These are phyloP conservation scores for Hyphodiscus hymeniophilus DNA, from an alignment of 495 filamentous ascomycete species.

Conservation along the genomic window DNA sequence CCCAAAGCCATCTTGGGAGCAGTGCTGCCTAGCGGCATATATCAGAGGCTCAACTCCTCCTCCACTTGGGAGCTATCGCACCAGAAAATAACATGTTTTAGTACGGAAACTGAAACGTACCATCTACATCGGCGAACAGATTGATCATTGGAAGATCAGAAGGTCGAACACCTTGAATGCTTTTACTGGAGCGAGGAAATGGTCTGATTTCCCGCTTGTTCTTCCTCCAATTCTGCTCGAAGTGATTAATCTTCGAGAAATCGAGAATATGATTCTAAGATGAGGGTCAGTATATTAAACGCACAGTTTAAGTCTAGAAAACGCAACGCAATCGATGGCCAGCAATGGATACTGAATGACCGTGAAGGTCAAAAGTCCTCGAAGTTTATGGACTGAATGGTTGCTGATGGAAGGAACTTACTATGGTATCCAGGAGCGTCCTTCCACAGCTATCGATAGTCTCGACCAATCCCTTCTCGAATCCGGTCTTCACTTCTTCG, in stretches of 20 bases:
- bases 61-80: too few species aligned
- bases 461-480: slow-evolving; percentile 25
- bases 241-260: slow-evolving; percentile 47
- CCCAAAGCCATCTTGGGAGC: too few species aligned
- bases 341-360: background rate
- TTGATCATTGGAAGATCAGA: slow-evolving; percentile 19
- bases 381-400: background rate
- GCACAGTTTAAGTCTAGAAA: background rate
- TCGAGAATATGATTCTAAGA: slow-evolving; percentile 55
- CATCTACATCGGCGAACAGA: slow-evolving; percentile 31
- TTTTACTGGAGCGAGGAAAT: background rate
- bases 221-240: slow-evolving; percentile 22
- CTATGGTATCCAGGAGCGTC: slow-evolving; percentile 70
- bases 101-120: too few species aligned
- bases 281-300: background rate
- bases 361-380: background rate
- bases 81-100: too few species aligned
- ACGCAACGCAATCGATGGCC: background rate
- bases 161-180: slow-evolving; percentile 7
- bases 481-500: slow-evolving; percentile 17
- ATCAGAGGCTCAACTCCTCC: too few species aligned
- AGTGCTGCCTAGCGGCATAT: too few species aligned
- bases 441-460: slow-evolving; percentile 69
- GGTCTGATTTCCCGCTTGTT: slow-evolving; percentile 7
- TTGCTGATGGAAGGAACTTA: slow-evolving; percentile 5